Conservation (phyloP, 352 stramenopile species). For the Phytophthora cactorum region DNA sequence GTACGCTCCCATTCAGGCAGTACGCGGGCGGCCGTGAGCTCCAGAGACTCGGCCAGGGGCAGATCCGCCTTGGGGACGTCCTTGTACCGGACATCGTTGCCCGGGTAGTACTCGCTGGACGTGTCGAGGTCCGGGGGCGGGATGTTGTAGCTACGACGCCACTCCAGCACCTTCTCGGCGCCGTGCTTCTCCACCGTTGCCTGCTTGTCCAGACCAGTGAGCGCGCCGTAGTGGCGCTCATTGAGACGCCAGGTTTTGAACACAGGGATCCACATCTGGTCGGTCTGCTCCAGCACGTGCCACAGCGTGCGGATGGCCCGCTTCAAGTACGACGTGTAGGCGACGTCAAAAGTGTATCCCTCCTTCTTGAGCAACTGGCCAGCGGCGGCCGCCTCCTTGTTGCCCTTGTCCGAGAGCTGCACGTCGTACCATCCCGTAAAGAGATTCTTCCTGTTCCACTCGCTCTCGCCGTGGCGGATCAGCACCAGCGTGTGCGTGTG, state of each 20-base stretch:
- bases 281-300: conserved; percentile 94
- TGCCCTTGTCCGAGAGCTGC: conserved; percentile 89
- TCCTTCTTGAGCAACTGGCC: conserved; percentile 91
- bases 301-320: conserved; percentile 94
- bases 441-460: conserved; percentile 95
- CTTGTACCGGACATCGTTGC: conserved; percentile 92
- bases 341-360: conserved; percentile 95
- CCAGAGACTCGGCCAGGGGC: conserved; percentile 93
- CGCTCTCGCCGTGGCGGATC: conserved; percentile 94
- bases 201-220: conserved; percentile 93
- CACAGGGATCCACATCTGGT: conserved; percentile 96
- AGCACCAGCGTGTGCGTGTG: conserved; percentile 92
- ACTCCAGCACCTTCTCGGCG: conserved; percentile 94
- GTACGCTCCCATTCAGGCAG: conserved; percentile 91
- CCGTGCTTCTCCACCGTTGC: conserved; percentile 92
- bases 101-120: conserved; percentile 91
- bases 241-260: conserved; percentile 95
- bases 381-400: conserved; percentile 91
- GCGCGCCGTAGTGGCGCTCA: conserved; percentile 89
- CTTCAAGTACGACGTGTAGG: conserved; percentile 96
- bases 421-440: conserved; percentile 96
- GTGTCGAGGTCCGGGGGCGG: conserved; percentile 94
- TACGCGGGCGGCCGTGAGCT: conserved; percentile 93
- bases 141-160: conserved; percentile 98
- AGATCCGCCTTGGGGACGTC: conserved; percentile 87